Evolutionary conservation across 1,284 basidiomycete genomes (phyloP).

Genomic region (Ustilago sp.): DNA sequence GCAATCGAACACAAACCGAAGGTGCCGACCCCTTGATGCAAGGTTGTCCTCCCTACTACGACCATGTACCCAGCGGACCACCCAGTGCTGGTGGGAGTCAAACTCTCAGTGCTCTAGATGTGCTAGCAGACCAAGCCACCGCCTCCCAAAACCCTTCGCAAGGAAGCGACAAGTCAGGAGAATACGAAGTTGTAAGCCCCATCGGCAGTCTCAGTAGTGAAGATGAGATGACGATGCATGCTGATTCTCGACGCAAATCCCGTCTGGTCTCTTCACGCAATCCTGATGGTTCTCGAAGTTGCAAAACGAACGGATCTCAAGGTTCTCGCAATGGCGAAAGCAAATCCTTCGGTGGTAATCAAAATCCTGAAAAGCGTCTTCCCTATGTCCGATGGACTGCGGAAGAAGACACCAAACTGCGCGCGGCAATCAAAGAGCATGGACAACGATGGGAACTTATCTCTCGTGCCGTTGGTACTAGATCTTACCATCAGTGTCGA

Average conservation of each 20-base stretch:
- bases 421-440: slow-evolving; percentile 65
- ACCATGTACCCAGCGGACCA: slow-evolving; percentile 36
- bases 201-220: slow-evolving; percentile 53
- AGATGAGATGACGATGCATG: slow-evolving; percentile 42
- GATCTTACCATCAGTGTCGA: slow-evolving; percentile 69
- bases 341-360: slow-evolving; percentile 56
- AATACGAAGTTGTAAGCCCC: slow-evolving; percentile 50
- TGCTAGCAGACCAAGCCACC: slow-evolving; percentile 69
- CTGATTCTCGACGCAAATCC: slow-evolving; percentile 33
- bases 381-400: slow-evolving; percentile 68
- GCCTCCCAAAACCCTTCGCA: slow-evolving; percentile 63
- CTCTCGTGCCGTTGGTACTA: slow-evolving; percentile 66
- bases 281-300: slow-evolving; percentile 27
- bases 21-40: slow-evolving; percentile 50
- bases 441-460: slow-evolving; percentile 69
- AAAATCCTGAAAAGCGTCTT: slow-evolving; percentile 67
- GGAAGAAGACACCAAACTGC: slow-evolving; percentile 67
- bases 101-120: slow-evolving; percentile 63
- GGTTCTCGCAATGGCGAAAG: slow-evolving; percentile 31
- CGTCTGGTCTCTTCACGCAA: slow-evolving; percentile 24
- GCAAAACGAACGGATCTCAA: slow-evolving; percentile 34
- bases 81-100: slow-evolving; percentile 39
- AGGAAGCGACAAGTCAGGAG: slow-evolving; percentile 56
- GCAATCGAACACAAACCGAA: slow-evolving; percentile 51
- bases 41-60: slow-evolving; percentile 22